A percentile compares a stretch with the other conserved stretches of the same genome.
Evolutionary conservation across 2,329 filamentous ascomycete genomes (phyloP).

Genomic region (Aaosphaeria arxii): DNA sequence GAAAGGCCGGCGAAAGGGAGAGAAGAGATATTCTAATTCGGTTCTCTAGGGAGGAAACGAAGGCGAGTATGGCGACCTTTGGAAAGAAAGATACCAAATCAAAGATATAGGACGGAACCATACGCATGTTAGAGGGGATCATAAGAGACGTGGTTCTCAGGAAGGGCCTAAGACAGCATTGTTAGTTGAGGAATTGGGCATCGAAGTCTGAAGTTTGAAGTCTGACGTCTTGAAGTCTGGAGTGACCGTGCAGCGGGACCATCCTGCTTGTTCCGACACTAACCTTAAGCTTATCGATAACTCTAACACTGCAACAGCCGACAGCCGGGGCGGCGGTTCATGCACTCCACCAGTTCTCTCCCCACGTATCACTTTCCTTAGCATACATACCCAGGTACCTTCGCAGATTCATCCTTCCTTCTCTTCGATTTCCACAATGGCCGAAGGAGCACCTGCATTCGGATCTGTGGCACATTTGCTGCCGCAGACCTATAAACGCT

Average conservation of each 20-base stretch:
- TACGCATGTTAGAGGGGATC: too few relatives aligned
- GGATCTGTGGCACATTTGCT: constrained; percentile 70
- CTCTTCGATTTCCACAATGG: constrained; percentile 3
- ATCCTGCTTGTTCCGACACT: constrained; percentile 9
- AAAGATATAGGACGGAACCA: constrained; percentile 4
- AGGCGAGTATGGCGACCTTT: constrained; percentile 12
- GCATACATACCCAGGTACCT: background rate
- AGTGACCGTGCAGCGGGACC: background rate
- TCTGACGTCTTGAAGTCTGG: background rate
- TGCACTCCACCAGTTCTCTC: background rate
- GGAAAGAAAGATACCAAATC: constrained; percentile 6
- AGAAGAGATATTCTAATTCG: constrained; percentile 11
- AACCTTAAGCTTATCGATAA: constrained; percentile 7
- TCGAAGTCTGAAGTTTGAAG: too few relatives aligned
- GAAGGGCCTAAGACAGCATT: too few relatives aligned
- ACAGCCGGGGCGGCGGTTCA: constrained; percentile 1
- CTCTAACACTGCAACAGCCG: constrained; percentile 1
- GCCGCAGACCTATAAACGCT: constrained; percentile 78
- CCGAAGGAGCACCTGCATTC: constrained; percentile 54
- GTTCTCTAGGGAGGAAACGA: constrained; percentile 9
- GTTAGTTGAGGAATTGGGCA: too few relatives aligned
- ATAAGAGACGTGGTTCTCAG: too few relatives aligned
- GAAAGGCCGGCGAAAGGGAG: constrained; percentile 11
- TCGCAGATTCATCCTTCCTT: background rate
- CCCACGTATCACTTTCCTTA: background rate